phyloP scores from a whole-genome alignment of 2,329 filamentous ascomycete species.

The Penicillium sp. region DNA sequence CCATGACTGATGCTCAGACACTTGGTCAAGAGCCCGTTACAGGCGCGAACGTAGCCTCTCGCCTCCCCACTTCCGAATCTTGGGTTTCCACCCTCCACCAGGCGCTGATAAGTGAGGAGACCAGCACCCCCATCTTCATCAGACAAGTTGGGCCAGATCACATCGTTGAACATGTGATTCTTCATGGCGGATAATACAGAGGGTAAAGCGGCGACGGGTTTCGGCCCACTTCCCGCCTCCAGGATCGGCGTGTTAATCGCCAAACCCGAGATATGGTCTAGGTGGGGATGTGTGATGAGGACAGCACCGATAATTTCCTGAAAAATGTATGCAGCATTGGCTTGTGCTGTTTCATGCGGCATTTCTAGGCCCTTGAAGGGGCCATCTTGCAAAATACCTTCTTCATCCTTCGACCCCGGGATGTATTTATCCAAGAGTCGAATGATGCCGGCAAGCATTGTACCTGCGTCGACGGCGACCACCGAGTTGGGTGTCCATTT shows the following conservation, averaged over 20 bases:
- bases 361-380: slow-evolving; percentile 79
- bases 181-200: slow-evolving; percentile 91
- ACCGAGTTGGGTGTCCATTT: slow-evolving; percentile 80
- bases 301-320: slow-evolving; percentile 79
- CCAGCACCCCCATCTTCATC: slow-evolving; percentile 95
- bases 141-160: slow-evolving; percentile 96
- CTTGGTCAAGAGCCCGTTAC: slow-evolving; percentile 84
- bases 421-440: slow-evolving; percentile 62
- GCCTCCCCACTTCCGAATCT: slow-evolving; percentile 76
- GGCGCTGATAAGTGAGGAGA: slow-evolving; percentile 81
- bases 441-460: slow-evolving; percentile 82
- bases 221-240: slow-evolving; percentile 71
- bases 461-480: slow-evolving; percentile 90
- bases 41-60: slow-evolving; percentile 82
- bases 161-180: slow-evolving; percentile 92
- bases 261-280: slow-evolving; percentile 89
- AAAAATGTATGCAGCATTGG: slow-evolving; percentile 79
- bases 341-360: slow-evolving; percentile 62
- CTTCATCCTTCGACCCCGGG: slow-evolving; percentile 24
- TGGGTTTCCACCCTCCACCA: slow-evolving; percentile 84
- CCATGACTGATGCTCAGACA: slow-evolving; percentile 87
- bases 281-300: slow-evolving; percentile 93
- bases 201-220: slow-evolving; percentile 80
- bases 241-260: slow-evolving; percentile 90
- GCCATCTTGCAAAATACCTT: slow-evolving; percentile 50